Evolutionary conservation across 257 asterid genomes (phyloP).

Genomic region (Lavandula angustifolia): DNA sequence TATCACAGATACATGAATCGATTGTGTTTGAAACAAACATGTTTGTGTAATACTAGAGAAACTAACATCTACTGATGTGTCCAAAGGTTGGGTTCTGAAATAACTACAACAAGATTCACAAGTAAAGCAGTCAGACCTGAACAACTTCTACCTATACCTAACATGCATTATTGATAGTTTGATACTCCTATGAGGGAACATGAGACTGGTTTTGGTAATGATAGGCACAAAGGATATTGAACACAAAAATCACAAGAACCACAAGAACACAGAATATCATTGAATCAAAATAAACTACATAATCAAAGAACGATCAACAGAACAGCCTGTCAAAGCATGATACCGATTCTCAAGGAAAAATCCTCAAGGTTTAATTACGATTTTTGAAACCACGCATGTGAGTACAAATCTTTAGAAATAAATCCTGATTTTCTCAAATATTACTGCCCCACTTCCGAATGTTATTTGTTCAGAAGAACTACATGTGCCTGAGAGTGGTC

Average conservation of each 20-base stretch:
- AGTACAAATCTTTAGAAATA: too few species aligned
- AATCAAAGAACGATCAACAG: background rate
- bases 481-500: too few species aligned
- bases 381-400: too few species aligned
- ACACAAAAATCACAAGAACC: background rate
- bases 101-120: background rate
- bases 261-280: background rate
- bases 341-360: too few species aligned
- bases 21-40: background rate
- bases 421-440: too few species aligned
- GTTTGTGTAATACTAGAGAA: background rate
- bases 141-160: background rate
- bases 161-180: constrained; percentile 5
- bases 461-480: too few species aligned
- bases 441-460: too few species aligned
- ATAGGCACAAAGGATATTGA: background rate
- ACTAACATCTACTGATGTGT: background rate
- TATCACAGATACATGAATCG: background rate
- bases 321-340: too few species aligned
- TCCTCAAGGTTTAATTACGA: too few species aligned
- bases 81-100: background rate
- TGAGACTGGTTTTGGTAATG: background rate
- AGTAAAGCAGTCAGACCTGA: constrained; percentile 5
- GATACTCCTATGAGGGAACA: background rate
- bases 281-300: background rate